These are phyloP conservation scores for Phytopythium helicoides DNA, from an alignment of 352 stramenopile genomes.

Conservation along the genomic window DNA sequence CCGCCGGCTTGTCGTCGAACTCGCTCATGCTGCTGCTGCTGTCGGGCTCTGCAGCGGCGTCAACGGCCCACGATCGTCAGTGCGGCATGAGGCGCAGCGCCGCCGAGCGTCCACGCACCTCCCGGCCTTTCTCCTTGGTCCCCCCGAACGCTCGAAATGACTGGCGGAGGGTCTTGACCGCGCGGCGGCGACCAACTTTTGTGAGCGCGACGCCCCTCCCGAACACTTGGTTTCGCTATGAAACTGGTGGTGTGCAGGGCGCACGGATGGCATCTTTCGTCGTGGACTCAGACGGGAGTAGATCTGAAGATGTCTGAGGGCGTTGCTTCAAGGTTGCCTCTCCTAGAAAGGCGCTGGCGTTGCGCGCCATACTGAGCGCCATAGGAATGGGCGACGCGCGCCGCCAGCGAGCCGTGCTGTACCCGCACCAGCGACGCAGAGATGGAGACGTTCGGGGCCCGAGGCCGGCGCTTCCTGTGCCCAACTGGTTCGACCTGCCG, in stretches of 20 bases:
- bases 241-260: neutral
- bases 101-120: neutral
- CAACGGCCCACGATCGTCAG: too few relatives aligned
- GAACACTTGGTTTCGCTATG: slow-evolving; percentile 26
- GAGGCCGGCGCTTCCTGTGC: slow-evolving; percentile 16
- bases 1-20: slow-evolving; percentile 82
- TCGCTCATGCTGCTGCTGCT: slow-evolving; percentile 38
- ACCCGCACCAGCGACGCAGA: slow-evolving; percentile 12
- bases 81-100: too few relatives aligned
- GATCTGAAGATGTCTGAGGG: too few relatives aligned
- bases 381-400: neutral
- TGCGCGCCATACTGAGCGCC: too few relatives aligned
- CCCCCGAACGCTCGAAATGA: slow-evolving; percentile 30
- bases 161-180: slow-evolving; percentile 27
- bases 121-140: slow-evolving; percentile 1
- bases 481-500: slow-evolving; percentile 67
- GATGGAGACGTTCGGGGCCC: neutral
- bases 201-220: slow-evolving; percentile 23
- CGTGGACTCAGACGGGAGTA: too few relatives aligned
- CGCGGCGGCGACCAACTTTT: slow-evolving; percentile 12
- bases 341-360: too few relatives aligned
- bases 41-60: neutral
- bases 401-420: slow-evolving; percentile 34
- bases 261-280: too few relatives aligned
- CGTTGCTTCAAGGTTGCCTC: too few relatives aligned